Base-by-base conservation (phyloP, 306 rosid species). In the Cercis canadensis region DNA sequence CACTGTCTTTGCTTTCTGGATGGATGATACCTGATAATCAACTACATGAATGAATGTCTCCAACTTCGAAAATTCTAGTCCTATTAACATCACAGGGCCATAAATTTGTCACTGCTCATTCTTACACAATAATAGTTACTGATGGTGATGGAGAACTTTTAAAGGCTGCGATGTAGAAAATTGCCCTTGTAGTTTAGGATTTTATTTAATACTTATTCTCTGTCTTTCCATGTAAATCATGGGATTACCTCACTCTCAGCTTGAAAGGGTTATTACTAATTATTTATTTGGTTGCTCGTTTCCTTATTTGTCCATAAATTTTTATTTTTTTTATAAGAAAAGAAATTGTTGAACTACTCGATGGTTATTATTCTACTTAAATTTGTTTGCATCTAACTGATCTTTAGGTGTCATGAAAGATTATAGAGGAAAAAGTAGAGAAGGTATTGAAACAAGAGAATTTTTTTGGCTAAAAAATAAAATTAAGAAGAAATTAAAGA, bases 71-170 rank as follows among this genome's bases (percentile, higher is more conserved):
- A 73, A 4, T 40, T 32, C 7, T 61, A 81, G 85, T 70, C 88
- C 84, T 82, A 76, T 84, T 90, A 82, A 87, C 89, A 78, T 80
- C 92, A 85, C 62, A 39, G 45, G 39, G 11, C 88, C 80, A 75
- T 70, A 76, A 78, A 76, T 50, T 61, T 52, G 72, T 78, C 80
- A 58, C 82, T 74, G 79, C 59, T 55, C 39, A 77, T 84, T 80
- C 81, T 80, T 54, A 41, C 74, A 57, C 80, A 69, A 72, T 80
- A 78, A 87, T 83, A 75, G 83, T 83, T 69, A 78, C 69, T 67
- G 89, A 87, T 69, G 73, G 79, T 69, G 91, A 85, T 84, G 74
- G 82, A 72, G 45, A 77, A 78, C 66, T 76, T 74, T 77, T 63
- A 18, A 51, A 33, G 73, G 44, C 40, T 69, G 40, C 21, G 75